Conservation (phyloP, 441 rosid genomes). For the Adansonia grandidieri region DNA sequence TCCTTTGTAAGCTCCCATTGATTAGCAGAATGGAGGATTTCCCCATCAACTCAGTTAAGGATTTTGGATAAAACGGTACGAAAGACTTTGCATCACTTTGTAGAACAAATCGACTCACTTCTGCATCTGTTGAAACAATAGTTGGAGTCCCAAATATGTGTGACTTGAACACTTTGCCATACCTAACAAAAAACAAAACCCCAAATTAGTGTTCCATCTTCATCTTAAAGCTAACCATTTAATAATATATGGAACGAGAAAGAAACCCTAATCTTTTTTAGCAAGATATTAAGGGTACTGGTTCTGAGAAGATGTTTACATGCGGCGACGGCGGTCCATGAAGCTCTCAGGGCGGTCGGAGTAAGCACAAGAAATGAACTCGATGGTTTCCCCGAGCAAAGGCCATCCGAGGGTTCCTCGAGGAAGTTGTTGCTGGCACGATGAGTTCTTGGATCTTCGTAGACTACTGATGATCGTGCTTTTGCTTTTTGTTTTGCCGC, state of each 20-base stretch:
- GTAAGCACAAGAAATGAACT: slow-evolving; percentile 80
- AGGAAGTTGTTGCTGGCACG: slow-evolving; percentile 48
- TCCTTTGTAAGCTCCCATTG: slow-evolving; percentile 82
- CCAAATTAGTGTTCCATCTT: not conserved
- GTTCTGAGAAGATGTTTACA: slow-evolving; percentile 41
- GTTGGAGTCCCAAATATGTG: slow-evolving; percentile 87
- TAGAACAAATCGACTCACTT: slow-evolving; percentile 77
- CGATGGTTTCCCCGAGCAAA: slow-evolving; percentile 83
- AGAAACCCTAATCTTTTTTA: not conserved
- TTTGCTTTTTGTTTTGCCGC: slow-evolving; percentile 29
- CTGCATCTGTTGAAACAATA: slow-evolving; percentile 91
- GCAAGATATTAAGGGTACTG: not conserved
- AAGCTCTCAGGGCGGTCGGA: slow-evolving; percentile 87
- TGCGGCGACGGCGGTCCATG: slow-evolving; percentile 79
- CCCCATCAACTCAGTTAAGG: slow-evolving; percentile 93
- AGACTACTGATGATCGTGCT: not conserved
- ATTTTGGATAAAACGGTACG: slow-evolving; percentile 91
- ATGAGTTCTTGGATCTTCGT: slow-evolving; percentile 24
- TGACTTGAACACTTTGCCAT: slow-evolving; percentile 95
- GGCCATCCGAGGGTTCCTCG: slow-evolving; percentile 89
- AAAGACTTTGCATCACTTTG: slow-evolving; percentile 83
- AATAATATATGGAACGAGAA: not conserved
- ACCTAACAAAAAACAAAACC: slow-evolving; percentile 42
- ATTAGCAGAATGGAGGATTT: slow-evolving; percentile 84
- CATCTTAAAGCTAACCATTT: not conserved